A percentile compares a stretch with the other conserved stretches of the same genome.
Evolutionary conservation across 1,284 basidiomycete species (phyloP).

Genomic region (Sutorius eximius): DNA sequence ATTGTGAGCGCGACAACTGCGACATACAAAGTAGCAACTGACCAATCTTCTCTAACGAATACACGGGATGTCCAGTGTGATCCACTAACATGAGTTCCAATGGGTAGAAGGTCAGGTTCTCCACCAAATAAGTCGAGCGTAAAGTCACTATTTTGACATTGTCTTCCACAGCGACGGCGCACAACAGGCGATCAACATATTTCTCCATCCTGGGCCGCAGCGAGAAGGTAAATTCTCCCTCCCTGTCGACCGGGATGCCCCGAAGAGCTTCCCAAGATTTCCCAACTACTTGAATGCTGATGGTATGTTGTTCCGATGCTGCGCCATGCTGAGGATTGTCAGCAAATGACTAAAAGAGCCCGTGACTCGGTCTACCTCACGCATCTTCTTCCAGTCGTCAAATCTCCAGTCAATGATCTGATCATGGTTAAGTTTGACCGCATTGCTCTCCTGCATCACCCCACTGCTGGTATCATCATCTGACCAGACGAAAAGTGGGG

Average conservation of each 20-base stretch:
- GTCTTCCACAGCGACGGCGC: conserved; percentile 88
- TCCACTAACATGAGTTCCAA: conserved; percentile 92
- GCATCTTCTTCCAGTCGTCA: conserved; percentile 93
- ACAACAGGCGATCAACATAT: conserved; percentile 82
- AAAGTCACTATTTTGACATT: conserved; percentile 97
- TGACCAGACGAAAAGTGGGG: conserved; percentile 79
- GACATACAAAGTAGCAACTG: conserved; percentile 29
- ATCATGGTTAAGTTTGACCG: conserved; percentile 67
- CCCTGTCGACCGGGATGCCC: conserved; percentile 89
- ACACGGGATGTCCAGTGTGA: conserved; percentile 77
- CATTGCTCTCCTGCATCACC: conserved; percentile 45
- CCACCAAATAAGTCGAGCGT: conserved; percentile 90
- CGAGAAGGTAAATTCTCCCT: conserved; percentile 90
- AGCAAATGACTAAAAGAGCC: conserved; percentile 3
- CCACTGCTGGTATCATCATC: conserved; percentile 59
- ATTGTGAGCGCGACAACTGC: conserved; percentile 2
- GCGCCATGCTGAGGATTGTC: conserved; percentile 66
- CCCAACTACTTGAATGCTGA: conserved; percentile 83
- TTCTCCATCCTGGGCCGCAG: conserved; percentile 79
- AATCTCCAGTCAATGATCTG: conserved; percentile 93
- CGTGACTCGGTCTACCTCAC: conserved; percentile 64
- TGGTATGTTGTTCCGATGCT: conserved; percentile 76
- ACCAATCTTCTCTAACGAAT: conserved; percentile 85
- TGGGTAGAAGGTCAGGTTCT: conserved; percentile 92
- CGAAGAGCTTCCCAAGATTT: conserved; percentile 91